Evolutionary conservation across 176 grass and related monocot species (phyloP), one percentile per base, ranked within the genome.

Genomic region (Eleusine indica): DNA sequence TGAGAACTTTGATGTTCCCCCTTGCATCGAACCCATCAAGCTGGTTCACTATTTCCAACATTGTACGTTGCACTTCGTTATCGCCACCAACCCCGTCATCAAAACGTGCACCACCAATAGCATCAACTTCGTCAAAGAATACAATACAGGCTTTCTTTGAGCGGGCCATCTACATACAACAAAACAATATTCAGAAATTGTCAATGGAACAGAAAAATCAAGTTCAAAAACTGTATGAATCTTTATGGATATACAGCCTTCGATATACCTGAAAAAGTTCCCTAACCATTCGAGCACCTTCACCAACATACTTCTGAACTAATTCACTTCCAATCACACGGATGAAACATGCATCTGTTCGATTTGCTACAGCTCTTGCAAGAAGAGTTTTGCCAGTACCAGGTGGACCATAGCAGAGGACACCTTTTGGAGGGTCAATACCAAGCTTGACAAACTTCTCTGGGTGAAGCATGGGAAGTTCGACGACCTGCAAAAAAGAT

Each of bases 11-110:
- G 71, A 97, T 97, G 43, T 97, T 97, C 52, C 95, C 95, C 78
- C 95, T 86, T 41, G 95, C 90, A 84, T 98, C 95, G 88, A 98
- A 98, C 30, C 95, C 92, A 70, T 98, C 95, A 73, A 98, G 92
- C 41, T 98, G 95, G 70, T 98, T 98, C 10, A 98, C 95, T 37
- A 98, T 98, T 90, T 98, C 95, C 52, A 98, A 87, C 95, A 98
- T 98, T 12, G 90, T 98, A 37, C 95, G 90, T 66, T 97, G 95
- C 14, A 97, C 95, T 71, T 95, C 92, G 19, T 94, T 98, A 70
- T 98, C 95, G 0, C 95, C 92, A 56, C 95, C 95, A 84, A 91
- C 92, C 5, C 95, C 92, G 82, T 95, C 95, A 90, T 98, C 92
- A 73, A 98, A 98, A 12, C 95, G 95, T 58, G 95, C 95, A 83